Evolutionary conservation across 176 grass and related monocot species (phyloP).

Genomic region (Oryza australiensis): DNA sequence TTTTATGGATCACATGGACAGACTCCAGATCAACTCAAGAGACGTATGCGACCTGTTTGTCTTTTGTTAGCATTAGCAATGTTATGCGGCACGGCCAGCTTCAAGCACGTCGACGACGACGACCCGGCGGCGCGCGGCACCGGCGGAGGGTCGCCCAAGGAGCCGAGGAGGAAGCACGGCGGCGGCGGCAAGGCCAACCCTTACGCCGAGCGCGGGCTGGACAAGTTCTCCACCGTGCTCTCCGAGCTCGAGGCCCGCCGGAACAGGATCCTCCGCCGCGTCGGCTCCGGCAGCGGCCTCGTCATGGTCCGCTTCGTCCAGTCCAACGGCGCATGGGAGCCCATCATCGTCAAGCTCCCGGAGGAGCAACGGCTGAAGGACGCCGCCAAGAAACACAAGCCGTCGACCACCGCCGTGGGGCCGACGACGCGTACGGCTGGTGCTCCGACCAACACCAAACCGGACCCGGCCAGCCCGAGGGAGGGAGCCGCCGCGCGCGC

Average conservation of each 20-base stretch:
- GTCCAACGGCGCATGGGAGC: constrained; percentile 52
- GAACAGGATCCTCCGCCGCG: constrained; percentile 53
- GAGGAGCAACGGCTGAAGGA: neutral
- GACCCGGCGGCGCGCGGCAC: neutral
- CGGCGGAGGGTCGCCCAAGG: neutral
- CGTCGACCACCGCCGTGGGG: neutral
- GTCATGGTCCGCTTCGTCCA: constrained; percentile 66
- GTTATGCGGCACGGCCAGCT: constrained; percentile 58
- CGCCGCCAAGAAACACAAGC: neutral
- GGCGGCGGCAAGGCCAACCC: constrained; percentile 50
- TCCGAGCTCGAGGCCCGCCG: constrained; percentile 62
- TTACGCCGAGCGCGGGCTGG: constrained; percentile 61
- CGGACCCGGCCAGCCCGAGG: neutral
- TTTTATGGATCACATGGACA: neutral
- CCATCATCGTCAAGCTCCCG: constrained; percentile 57
- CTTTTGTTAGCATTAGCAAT: constrained; percentile 18
- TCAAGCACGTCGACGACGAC: constrained; percentile 53
- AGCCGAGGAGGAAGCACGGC: constrained; percentile 31
- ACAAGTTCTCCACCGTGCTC: constrained; percentile 70
- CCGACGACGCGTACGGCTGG: neutral
- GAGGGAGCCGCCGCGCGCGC: neutral
- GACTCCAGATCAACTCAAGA: neutral
- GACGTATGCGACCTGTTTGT: too few relatives aligned
- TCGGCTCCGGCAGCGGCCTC: constrained; percentile 32
- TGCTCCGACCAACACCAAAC: neutral